A percentile compares a stretch with the other conserved stretches of the same genome.
Conservation (phyloP, 2,329 filamentous ascomycete genomes). For the Colletotrichum sp. region DNA sequence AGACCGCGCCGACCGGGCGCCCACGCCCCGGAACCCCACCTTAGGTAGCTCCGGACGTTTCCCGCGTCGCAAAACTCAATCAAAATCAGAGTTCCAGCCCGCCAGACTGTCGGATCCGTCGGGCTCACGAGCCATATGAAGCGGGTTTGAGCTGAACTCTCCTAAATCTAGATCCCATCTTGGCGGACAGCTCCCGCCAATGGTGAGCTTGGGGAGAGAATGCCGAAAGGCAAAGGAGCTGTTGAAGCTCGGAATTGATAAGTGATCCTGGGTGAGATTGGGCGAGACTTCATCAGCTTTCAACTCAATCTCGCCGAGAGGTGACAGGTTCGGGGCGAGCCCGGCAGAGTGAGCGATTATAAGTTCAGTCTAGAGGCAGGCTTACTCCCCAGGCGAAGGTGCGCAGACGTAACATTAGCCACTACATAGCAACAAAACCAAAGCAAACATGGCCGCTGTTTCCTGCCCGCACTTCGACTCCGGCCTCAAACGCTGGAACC, state of each 20-base stretch:
- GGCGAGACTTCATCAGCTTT: not conserved
- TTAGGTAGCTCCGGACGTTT: not conserved
- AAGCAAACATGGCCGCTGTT: not conserved
- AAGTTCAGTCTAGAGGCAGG: not conserved
- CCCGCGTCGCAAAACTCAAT: not conserved
- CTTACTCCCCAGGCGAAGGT: not conserved
- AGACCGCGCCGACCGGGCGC: not conserved
- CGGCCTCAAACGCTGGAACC: not conserved
- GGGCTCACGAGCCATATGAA: not conserved
- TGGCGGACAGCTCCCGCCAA: not conserved
- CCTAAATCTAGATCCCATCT: not conserved
- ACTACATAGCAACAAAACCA: not conserved
- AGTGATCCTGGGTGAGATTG: not conserved
- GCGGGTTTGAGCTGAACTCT: not conserved
- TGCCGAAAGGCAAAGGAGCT: not conserved
- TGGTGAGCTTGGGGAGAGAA: not conserved
- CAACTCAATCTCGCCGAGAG: not conserved
- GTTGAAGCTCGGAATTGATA: not conserved
- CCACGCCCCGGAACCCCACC: not conserved
- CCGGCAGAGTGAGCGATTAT: not conserved
- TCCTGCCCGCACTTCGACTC: not conserved
- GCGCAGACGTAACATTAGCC: not conserved
- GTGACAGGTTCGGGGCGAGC: not conserved
- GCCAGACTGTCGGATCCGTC: not conserved
- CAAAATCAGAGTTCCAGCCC: not conserved